Evolutionary conservation across 202 grass and related monocot species (phyloP).

Genomic region (Hordeum pubiflorum): DNA sequence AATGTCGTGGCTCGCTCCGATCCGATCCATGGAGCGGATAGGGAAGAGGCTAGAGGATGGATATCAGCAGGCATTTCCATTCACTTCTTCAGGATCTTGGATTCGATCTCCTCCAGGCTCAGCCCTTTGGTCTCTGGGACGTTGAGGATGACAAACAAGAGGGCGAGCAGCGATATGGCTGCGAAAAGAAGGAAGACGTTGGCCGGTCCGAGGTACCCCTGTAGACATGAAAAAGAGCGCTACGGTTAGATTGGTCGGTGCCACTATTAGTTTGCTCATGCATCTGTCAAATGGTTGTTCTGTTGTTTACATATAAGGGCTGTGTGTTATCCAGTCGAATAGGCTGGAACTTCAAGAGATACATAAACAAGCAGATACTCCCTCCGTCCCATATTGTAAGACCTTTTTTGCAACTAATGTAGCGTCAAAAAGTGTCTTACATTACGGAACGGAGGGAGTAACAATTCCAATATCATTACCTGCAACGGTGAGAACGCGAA

Average conservation of each 20-base stretch:
- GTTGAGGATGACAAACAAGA: conserved; percentile 65
- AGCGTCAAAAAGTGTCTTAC: no score
- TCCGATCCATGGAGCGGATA: not conserved
- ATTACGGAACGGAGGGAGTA: no score
- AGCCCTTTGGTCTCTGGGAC: conserved; percentile 95
- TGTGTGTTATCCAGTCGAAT: not conserved
- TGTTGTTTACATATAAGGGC: not conserved
- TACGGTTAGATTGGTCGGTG: not conserved
- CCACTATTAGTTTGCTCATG: not conserved
- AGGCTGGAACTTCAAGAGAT: not conserved
- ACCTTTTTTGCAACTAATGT: no score
- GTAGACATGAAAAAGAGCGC: not conserved
- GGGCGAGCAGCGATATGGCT: conserved; percentile 64
- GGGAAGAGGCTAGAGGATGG: not conserved
- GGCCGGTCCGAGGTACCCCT: conserved; percentile 68
- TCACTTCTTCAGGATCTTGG: conserved; percentile 81
- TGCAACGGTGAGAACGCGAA: conserved; percentile 82
- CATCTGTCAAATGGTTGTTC: not conserved
- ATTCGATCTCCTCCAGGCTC: conserved; percentile 92
- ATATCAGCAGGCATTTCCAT: not conserved
- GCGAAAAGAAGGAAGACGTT: conserved; percentile 90
- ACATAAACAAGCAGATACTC: not conserved
- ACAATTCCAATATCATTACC: conserved; percentile 29
- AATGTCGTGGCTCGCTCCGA: not conserved
- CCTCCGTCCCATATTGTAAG: no score